Evolutionary conservation across 139 green algal genomes (phyloP).

Genomic region (Edaphochlamys debaryana): DNA sequence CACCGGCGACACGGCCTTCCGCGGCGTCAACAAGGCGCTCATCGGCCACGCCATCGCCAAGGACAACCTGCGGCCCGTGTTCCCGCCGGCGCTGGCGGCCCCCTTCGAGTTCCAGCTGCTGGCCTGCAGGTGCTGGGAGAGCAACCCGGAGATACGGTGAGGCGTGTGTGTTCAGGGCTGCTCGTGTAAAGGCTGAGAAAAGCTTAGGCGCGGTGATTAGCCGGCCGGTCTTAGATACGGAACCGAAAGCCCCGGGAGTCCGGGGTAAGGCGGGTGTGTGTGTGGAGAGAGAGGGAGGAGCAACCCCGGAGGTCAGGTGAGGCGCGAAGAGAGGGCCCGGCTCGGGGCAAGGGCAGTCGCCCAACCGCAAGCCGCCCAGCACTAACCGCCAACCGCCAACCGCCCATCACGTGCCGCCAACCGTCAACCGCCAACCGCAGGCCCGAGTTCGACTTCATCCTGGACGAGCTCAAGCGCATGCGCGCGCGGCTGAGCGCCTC

Average conservation of each 20-base stretch:
- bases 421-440: too few relatives aligned
- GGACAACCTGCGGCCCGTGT: constrained; percentile 27
- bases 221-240: too few relatives aligned
- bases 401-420: too few relatives aligned
- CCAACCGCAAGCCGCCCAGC: too few relatives aligned
- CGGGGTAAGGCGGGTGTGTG: background rate
- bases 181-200: too few relatives aligned
- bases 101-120: constrained; percentile 51
- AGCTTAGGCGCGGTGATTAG: too few relatives aligned
- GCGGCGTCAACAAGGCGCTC: constrained; percentile 8
- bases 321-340: too few relatives aligned
- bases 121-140: constrained; percentile 63
- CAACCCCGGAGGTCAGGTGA: background rate
- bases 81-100: constrained; percentile 7
- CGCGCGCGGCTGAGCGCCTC: constrained; percentile 8
- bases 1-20: constrained; percentile 15
- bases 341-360: too few relatives aligned
- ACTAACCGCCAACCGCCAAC: too few relatives aligned
- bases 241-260: too few relatives aligned
- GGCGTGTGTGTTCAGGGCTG: too few relatives aligned
- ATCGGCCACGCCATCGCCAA: constrained; percentile 31
- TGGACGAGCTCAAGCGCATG: constrained; percentile 50
- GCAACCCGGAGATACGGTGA: constrained; percentile 46
- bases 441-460: constrained; percentile 47
- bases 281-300: too few relatives aligned